phyloP scores from a whole-genome alignment of 768 basidiomycete genomes.

The Calocybe cyanea region DNA sequence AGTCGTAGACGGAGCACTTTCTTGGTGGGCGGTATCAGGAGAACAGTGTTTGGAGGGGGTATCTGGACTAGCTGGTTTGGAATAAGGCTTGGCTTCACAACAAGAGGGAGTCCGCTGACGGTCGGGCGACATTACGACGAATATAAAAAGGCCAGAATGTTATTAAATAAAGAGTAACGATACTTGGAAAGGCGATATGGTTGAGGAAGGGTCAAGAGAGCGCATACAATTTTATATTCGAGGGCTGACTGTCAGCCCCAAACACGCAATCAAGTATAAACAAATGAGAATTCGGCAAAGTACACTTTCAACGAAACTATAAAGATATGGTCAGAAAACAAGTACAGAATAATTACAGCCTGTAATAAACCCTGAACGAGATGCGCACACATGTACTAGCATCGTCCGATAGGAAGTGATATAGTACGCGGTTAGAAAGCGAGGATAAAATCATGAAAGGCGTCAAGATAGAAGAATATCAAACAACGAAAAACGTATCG shows the following conservation, averaged over 20 bases:
- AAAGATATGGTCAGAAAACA: conserved; percentile 15
- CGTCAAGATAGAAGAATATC: conserved; percentile 1
- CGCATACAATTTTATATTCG: not conserved
- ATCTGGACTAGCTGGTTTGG: conserved; percentile 19
- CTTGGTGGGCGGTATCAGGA: conserved; percentile 6
- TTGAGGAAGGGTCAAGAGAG: not conserved
- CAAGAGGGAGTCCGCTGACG: conserved; percentile 24
- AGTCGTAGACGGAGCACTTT: conserved; percentile 6
- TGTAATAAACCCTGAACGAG: conserved; percentile 10
- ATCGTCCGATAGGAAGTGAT: conserved; percentile 7
- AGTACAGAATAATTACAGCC: conserved; percentile 11
- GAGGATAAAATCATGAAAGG: conserved; percentile 3
- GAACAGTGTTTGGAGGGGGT: conserved; percentile 9
- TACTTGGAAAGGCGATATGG: not conserved
- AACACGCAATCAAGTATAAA: not conserved
- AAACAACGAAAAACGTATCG: too few species aligned
- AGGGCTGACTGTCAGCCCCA: not conserved
- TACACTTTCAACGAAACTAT: conserved; percentile 8
- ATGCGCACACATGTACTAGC: conserved; percentile 10
- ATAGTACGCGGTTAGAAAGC: conserved; percentile 4
- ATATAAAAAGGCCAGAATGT: too few species aligned
- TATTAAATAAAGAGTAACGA: not conserved
- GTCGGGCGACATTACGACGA: conserved; percentile 29
- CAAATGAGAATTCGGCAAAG: not conserved
- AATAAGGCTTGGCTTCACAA: conserved; percentile 31